Evolutionary conservation across 345 rosid genomes (phyloP), one percentile per base, ranked within the genome.

Genomic region (Nephelium lappaceum): DNA sequence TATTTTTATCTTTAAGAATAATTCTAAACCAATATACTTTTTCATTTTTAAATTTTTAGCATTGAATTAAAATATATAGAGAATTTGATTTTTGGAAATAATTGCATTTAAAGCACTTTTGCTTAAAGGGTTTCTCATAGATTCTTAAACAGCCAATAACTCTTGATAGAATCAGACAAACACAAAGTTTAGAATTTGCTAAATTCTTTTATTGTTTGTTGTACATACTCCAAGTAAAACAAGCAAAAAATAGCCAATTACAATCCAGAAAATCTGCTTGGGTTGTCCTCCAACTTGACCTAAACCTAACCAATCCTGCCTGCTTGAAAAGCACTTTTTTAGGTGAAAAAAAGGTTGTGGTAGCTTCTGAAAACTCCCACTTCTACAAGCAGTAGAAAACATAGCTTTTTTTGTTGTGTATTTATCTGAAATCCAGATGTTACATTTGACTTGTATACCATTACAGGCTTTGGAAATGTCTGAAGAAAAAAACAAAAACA

Each of bases 231-330:
- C 39, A 74, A 62, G 39, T 74, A 43, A 43, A 24, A 62, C 55
- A 62, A 45, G 18, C 12, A 11, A 14, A 31, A 31, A 31, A 31
- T 2, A 41, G 5, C 55, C 38, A 58, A 73, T 24, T 73, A 58
- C 38, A 73, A 63, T 25, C 77, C 69, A 18, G 7, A 45, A 23
- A 23, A 43, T 63, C 43, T 74, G 70, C 61, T 74, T 63, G 45
- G 43, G 77, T 74, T 74, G 77, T 63, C 77, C 43, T 74, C 77
- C 77, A 74, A 73, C 64, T 60, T 60, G 64, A 21, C 51, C 66
- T 63, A 39, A 41, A 74, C 60, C 77, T 74, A 74, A 74, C 66
- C 24, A 16, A 57, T 73, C 57, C 39, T 23, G 45, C 64, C 25
- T 73, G 55, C 62, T 38, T 41, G 31, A 66, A 23, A 53, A 16